Evolutionary conservation across 2,329 filamentous ascomycete genomes (phyloP).

Genomic region (Metarhizium robertsii): DNA sequence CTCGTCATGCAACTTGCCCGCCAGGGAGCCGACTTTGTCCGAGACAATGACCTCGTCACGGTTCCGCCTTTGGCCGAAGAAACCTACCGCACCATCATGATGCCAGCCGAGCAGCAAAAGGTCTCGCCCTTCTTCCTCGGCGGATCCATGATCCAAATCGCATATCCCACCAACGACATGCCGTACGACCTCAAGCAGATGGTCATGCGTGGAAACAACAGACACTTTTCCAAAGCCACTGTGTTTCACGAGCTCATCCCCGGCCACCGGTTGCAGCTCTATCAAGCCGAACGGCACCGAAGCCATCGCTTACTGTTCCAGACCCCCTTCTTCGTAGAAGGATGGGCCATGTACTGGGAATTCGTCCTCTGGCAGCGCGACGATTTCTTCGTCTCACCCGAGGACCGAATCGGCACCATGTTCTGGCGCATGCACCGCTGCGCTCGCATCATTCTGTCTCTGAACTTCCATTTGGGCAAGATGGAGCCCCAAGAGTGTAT

Average conservation of each 20-base stretch:
- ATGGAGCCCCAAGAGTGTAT: slow-evolving; percentile 45
- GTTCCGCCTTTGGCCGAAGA: slow-evolving; percentile 43
- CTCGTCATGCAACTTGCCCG: slow-evolving; percentile 41
- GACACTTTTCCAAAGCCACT: slow-evolving; percentile 46
- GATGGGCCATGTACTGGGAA: slow-evolving; percentile 56
- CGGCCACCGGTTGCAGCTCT: slow-evolving; percentile 45
- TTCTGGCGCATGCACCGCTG: slow-evolving; percentile 55
- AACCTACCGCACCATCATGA: slow-evolving; percentile 48
- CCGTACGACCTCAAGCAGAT: slow-evolving; percentile 45
- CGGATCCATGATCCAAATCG: slow-evolving; percentile 42
- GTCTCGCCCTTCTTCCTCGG: slow-evolving; percentile 52
- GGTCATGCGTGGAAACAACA: slow-evolving; percentile 51
- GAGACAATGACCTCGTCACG: slow-evolving; percentile 43
- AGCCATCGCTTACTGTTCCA: slow-evolving; percentile 42
- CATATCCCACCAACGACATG: slow-evolving; percentile 46
- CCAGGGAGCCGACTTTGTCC: slow-evolving; percentile 44
- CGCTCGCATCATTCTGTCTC: slow-evolving; percentile 47
- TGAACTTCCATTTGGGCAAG: slow-evolving; percentile 47
- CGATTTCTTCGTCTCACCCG: slow-evolving; percentile 38
- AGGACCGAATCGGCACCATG: slow-evolving; percentile 45
- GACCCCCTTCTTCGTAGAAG: slow-evolving; percentile 51
- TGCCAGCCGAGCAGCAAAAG: slow-evolving; percentile 41
- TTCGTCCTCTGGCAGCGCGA: slow-evolving; percentile 45
- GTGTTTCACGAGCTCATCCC: slow-evolving; percentile 55
- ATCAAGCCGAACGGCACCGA: slow-evolving; percentile 35